These are phyloP conservation scores for Alternaria panax DNA, from an alignment of 2,329 filamentous ascomycete genomes.

Conservation along the genomic window DNA sequence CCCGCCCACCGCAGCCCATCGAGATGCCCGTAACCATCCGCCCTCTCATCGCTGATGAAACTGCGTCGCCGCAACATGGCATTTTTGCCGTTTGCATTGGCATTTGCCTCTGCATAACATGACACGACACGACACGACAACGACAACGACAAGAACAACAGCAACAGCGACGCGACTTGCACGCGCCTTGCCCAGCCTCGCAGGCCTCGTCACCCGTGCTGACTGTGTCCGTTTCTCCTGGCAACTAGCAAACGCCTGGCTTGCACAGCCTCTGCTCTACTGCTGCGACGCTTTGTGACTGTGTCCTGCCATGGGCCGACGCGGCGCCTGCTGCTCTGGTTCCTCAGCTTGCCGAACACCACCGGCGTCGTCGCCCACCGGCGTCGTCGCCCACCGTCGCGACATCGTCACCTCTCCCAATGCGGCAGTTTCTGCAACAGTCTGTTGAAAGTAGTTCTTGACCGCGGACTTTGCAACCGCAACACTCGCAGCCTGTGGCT, in stretches of 20 bases:
- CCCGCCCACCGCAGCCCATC: not conserved
- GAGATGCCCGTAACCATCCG: not conserved
- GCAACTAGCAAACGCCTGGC: not conserved
- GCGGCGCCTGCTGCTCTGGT: not conserved
- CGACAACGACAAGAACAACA: no score
- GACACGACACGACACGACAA: no score
- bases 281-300: not conserved
- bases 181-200: not conserved
- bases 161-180: not conserved
- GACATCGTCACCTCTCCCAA: constrained; percentile 1
- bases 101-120: not conserved
- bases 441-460: constrained; percentile 6
- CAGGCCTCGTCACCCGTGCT: not conserved
- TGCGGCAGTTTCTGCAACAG: constrained; percentile 7
- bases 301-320: not conserved
- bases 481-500: constrained; percentile 11
- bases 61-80: not conserved
- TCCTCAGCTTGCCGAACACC: not conserved
- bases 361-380: not conserved
- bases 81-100: not conserved
- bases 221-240: not conserved
- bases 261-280: not conserved
- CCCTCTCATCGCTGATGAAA: not conserved
- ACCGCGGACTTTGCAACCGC: constrained; percentile 13
- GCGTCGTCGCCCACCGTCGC: not conserved